Percentiles rank a stretch among this genome's conserved stretches.
Evolutionary conservation across 1,284 basidiomycete species (phyloP).

Genomic region (Ustilago bromivora): DNA sequence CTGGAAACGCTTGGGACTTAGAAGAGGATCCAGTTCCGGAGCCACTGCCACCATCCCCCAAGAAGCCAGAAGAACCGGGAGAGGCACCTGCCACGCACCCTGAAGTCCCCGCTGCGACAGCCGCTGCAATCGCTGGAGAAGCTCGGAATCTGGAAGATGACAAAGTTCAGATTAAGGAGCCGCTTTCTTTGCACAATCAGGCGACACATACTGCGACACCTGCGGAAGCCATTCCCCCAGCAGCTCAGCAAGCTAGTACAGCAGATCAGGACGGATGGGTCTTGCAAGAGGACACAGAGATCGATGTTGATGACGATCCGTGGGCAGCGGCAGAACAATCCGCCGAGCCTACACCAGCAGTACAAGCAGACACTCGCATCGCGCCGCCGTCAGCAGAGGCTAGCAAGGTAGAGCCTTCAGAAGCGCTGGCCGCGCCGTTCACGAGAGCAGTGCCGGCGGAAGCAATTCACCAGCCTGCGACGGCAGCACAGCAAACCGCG

Average conservation of each 20-base stretch:
- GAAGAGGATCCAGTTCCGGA: slow-evolving; percentile 16
- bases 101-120: background rate
- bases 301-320: slow-evolving; percentile 16
- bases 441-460: background rate
- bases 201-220: background rate
- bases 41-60: slow-evolving; percentile 4
- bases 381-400: background rate
- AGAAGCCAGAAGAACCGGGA: background rate
- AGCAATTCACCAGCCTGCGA: background rate
- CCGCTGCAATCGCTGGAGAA: slow-evolving; percentile 1
- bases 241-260: background rate
- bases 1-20: slow-evolving; percentile 45
- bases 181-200: background rate
- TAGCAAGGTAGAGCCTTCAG: background rate
- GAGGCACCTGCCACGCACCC: background rate
- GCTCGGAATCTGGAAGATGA: slow-evolving; percentile 31
- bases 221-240: background rate
- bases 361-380: background rate
- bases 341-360: background rate
- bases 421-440: background rate
- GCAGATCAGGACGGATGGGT: slow-evolving; percentile 25
- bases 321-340: slow-evolving; percentile 14
- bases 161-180: background rate
- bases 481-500: background rate
- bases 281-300: background rate